phyloP scores from a whole-genome alignment of 2,329 filamentous ascomycete genomes.

The Pseudocercospora musae region DNA sequence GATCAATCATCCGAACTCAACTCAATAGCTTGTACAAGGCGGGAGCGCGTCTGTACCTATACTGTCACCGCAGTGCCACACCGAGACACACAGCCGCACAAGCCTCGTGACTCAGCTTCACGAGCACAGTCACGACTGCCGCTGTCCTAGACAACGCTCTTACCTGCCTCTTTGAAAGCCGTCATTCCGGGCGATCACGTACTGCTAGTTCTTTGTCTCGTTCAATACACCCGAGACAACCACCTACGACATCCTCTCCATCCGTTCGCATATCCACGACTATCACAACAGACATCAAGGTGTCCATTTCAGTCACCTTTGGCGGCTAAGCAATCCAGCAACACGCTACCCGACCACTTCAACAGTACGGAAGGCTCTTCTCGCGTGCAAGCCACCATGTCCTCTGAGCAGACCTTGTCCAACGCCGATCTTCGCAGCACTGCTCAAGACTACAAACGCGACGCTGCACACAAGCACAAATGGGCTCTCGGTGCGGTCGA shows the following conservation, averaged over 20 bases:
- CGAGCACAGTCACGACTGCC: slow-evolving; percentile 11
- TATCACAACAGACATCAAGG: slow-evolving; percentile 21
- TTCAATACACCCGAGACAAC: slow-evolving; percentile 7
- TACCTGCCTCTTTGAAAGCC: slow-evolving; percentile 16
- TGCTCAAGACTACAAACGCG: slow-evolving; percentile 52
- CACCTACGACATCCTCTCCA: slow-evolving; percentile 7
- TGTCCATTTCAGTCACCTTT: slow-evolving; percentile 19
- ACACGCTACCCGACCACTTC: slow-evolving; percentile 3
- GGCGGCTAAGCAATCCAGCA: slow-evolving; percentile 6
- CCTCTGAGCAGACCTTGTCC: slow-evolving; percentile 45
- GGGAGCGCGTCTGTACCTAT: slow-evolving; percentile 3
- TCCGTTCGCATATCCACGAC: slow-evolving; percentile 6
- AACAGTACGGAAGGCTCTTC: slow-evolving; percentile 7
- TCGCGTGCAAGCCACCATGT: slow-evolving; percentile 36
- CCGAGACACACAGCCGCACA: slow-evolving; percentile 13
- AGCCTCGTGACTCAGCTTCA: slow-evolving; percentile 17
- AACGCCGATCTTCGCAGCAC: slow-evolving; percentile 54
- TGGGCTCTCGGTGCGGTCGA: slow-evolving; percentile 46
- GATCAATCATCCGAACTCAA: slow-evolving; percentile 6
- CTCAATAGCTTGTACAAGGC: not conserved
- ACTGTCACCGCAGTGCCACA: slow-evolving; percentile 6
- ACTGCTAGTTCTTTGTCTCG: slow-evolving; percentile 13
- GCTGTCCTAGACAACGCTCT: slow-evolving; percentile 9
- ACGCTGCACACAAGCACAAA: slow-evolving; percentile 50
- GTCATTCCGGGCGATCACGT: slow-evolving; percentile 14